phyloP scores from a whole-genome alignment of 2,329 filamentous ascomycete genomes.

The Magnaporthiopsis incrustans region DNA sequence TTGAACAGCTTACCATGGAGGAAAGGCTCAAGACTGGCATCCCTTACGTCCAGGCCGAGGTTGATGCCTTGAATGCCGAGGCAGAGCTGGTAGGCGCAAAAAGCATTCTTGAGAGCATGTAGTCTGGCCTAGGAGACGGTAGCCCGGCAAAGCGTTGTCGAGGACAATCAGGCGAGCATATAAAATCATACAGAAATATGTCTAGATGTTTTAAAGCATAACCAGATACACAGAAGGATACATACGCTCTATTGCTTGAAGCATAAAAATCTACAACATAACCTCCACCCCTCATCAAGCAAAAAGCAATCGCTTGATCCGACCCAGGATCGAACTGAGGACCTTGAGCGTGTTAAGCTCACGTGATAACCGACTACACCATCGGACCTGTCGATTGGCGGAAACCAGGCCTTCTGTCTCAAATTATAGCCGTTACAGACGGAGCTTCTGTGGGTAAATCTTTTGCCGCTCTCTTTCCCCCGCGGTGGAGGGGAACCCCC shows the following conservation, averaged over 20 bases:
- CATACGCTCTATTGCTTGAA: no score
- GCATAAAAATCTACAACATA: background rate
- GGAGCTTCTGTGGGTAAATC: background rate
- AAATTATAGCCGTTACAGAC: no score
- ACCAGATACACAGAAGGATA: background rate
- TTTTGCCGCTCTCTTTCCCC: background rate
- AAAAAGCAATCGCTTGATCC: background rate
- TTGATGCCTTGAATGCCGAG: constrained; percentile 12
- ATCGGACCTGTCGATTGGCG: constrained; percentile 1
- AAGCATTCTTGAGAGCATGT: background rate
- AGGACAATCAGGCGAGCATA: no score
- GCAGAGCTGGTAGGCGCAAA: constrained; percentile 3
- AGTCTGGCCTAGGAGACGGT: no score
- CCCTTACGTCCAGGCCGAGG: constrained; percentile 9
- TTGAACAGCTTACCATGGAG: constrained; percentile 30
- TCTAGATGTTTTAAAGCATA: background rate
- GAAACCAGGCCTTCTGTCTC: no score
- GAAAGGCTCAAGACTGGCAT: constrained; percentile 7
- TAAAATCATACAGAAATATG: no score
- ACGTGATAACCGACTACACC: constrained; percentile 4
- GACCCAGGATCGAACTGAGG: constrained; percentile 4
- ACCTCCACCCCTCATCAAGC: background rate
- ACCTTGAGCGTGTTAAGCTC: constrained; percentile 4
- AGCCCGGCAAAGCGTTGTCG: no score
- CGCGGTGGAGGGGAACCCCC: background rate